Base-by-base conservation (phyloP, 2,329 filamentous ascomycete species). In the Tolypocladium cylindrosporum region DNA sequence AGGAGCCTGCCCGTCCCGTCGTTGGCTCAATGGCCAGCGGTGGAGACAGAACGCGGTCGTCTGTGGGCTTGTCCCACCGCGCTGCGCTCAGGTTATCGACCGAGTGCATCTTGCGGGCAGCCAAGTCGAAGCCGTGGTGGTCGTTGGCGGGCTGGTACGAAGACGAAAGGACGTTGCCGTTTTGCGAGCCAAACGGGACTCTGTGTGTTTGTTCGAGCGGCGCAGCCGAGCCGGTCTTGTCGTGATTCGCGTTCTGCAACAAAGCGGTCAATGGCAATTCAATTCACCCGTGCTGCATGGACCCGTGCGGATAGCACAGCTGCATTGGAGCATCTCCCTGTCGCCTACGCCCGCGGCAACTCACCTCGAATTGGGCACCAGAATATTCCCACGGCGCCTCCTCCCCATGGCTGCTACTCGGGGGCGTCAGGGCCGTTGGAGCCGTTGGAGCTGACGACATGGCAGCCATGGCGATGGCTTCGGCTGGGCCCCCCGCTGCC, bases 371-470 rank as follows among this genome's bases (percentile, higher is more conserved):
- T 21, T 73, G 66, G 42, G 61, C 61, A 11, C 69, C 60, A 48
- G 66, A 63, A 55, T 73, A 71, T 24, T 71, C 73, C 80, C 80
- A 83, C 27, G 72, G 65, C 54, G 73, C 71, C 43, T 71, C 73
- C 52, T 79, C 73, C 53, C 74, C 79, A 66, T 82, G 75, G 57
- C 75, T 76, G 66, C 77, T 80, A 62, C 73, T 74, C 19, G 79
- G 74, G 58, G 78, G 76, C 61, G 75, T 77, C 60, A 83, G 70
- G 52, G 74, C 72, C 57, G 77, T 74, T 60, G 77, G 73, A 55
- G 77, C 73, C 61, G 76, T 75, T 61, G 72, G 10, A 21, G 19
- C 73, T 63, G 79, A 71, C 63, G 80, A 79, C 69, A 83, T 76
- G 67, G 78, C 75, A 65, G 80, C 76, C 81, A 83, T 83, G 61